Percentiles rank a stretch among this genome's conserved stretches.
Evolutionary conservation across 148 eudicot species (phyloP).

Genomic region (Rhododendron mucronatum): DNA sequence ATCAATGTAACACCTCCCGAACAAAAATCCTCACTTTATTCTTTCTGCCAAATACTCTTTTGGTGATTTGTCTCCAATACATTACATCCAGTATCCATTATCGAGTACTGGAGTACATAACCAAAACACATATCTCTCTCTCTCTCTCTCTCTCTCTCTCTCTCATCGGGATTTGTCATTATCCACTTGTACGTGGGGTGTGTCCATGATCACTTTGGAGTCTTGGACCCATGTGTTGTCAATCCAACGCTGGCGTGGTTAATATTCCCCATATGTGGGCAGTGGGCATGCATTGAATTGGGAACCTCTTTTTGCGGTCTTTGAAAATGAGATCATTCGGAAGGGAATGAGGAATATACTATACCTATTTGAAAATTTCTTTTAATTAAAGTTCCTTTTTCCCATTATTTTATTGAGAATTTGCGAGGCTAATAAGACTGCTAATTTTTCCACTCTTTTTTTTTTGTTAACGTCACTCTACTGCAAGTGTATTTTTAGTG

Average conservation of each 20-base stretch:
- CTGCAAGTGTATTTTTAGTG: too few species aligned
- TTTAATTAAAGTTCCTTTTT: not conserved
- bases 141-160: not conserved
- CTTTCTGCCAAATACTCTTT: not conserved
- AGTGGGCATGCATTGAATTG: not conserved
- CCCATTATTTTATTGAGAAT: not conserved
- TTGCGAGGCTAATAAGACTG: not conserved
- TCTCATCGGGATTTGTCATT: not conserved
- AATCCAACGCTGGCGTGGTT: not conserved
- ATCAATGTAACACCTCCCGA: not conserved
- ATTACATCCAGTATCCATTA: not conserved
- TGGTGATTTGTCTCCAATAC: not conserved
- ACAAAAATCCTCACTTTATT: not conserved
- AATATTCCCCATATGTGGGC: not conserved
- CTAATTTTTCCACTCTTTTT: too few species aligned
- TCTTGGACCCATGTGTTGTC: not conserved
- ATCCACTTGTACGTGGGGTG: not conserved
- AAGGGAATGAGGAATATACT: not conserved
- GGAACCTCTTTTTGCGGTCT: not conserved
- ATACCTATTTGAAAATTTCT: not conserved
- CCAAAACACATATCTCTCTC: not conserved
- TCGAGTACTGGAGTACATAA: not conserved
- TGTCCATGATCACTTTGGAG: not conserved
- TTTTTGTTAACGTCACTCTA: too few species aligned
- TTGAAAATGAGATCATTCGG: not conserved